Percentiles rank a stretch among this genome's conserved stretches.
phyloP scores from a whole-genome alignment of 1,139 yeast genomes.

The Petasospora fabianii region DNA sequence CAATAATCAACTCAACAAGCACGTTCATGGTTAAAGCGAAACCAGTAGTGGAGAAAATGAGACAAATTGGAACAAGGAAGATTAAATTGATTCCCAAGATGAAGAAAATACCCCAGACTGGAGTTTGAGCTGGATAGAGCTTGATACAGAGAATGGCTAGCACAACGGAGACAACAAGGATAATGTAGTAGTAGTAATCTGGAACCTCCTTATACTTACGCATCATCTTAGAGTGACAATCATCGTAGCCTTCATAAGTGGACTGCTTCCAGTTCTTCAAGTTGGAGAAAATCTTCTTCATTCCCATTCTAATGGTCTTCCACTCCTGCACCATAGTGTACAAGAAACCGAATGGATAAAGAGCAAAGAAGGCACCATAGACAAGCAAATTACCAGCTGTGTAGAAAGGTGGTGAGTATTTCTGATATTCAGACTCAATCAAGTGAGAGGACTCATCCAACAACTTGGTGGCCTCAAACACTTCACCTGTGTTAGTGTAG shows the following conservation, averaged over 20 bases:
- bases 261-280: slow-evolving; percentile 10
- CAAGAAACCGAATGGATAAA: slow-evolving; percentile 55
- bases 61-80: slow-evolving; percentile 49
- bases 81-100: slow-evolving; percentile 50
- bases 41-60: slow-evolving; percentile 51
- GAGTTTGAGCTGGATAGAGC: slow-evolving; percentile 41
- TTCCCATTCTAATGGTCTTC: slow-evolving; percentile 24
- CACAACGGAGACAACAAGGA: slow-evolving; percentile 45
- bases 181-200: slow-evolving; percentile 50
- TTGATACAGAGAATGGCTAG: slow-evolving; percentile 47
- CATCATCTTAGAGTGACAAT: slow-evolving; percentile 58
- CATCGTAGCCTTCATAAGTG: slow-evolving; percentile 27
- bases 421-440: slow-evolving; percentile 37
- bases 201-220: slow-evolving; percentile 55
- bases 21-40: slow-evolving; percentile 51
- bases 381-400: slow-evolving; percentile 52
- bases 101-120: slow-evolving; percentile 53
- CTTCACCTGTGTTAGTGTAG: slow-evolving; percentile 45
- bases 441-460: slow-evolving; percentile 25
- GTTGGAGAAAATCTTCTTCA: slow-evolving; percentile 25
- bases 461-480: slow-evolving; percentile 30
- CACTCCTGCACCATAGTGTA: slow-evolving; percentile 35
- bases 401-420: slow-evolving; percentile 54
- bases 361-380: slow-evolving; percentile 55
- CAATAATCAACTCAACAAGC: slow-evolving; percentile 55